Conservation (phyloP, 306 rosid genomes). For the Gleditsia sinensis region DNA sequence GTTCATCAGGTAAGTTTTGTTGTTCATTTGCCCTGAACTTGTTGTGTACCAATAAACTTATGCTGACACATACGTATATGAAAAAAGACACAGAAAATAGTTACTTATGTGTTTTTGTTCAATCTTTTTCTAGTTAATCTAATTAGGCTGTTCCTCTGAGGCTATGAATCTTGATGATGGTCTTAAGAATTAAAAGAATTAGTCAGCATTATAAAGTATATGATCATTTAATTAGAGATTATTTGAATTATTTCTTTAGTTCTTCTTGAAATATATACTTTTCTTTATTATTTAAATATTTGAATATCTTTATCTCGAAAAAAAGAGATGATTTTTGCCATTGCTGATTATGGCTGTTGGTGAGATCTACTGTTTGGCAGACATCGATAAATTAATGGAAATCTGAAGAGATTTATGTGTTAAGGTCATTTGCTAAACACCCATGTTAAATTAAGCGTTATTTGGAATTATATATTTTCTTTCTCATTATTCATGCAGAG, state of each 20-base stretch:
- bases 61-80: slow-evolving; percentile 2
- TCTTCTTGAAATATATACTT: neutral
- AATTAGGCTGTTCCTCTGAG: slow-evolving; percentile 13
- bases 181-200: slow-evolving; percentile 20
- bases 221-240: slow-evolving; percentile 6
- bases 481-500: neutral
- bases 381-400: neutral
- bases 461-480: neutral
- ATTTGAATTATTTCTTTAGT: neutral
- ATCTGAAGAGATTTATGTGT: neutral
- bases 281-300: slow-evolving; percentile 11
- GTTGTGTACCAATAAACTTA: neutral
- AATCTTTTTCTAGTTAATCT: neutral
- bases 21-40: neutral
- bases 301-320: neutral
- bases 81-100: neutral
- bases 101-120: neutral
- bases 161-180: slow-evolving; percentile 11
- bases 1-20: slow-evolving; percentile 74
- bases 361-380: neutral
- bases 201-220: slow-evolving; percentile 2
- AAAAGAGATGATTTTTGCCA: neutral
- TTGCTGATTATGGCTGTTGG: neutral
- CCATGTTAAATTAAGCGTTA: neutral
- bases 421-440: neutral